Base-by-base conservation (phyloP, 768 basidiomycete genomes). In the Stropharia rugosoannulata region DNA sequence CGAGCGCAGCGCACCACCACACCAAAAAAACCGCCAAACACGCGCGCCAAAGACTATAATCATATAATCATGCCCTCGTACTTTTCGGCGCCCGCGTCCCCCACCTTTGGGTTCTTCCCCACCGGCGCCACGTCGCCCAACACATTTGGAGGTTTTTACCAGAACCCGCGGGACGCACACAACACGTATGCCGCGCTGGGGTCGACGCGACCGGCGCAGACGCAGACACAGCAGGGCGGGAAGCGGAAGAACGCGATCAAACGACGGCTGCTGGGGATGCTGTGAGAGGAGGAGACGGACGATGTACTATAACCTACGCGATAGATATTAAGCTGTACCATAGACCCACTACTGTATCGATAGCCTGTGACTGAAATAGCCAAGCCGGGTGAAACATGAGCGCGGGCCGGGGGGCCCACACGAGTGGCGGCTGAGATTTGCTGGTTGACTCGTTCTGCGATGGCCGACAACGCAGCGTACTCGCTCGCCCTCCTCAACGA, bases 401-500 rank as follows among this genome's bases (percentile, higher is more conserved):
- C 39, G 37, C 54, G 49, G 58, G 49, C 49, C 53, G 54, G 44
- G 18, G 48, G 1, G 22, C 22, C 22, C 22, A 22, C 2, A 22
- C 2, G 22, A 22, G 22, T 22, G 22, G 22, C 22, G 1, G 22
- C 2, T 22, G 22, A 22, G 22, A 22, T 54, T 47, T 25, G 45
- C 37, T 56, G 54, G 18, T 37, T 48, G 36, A 8, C 18, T 27
- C 41, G 32, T 7, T 37, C 55, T 57, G 59, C 62, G 47, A 46
- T 59, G 42, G 60, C 57, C 44, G 55, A 62, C 59, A 62, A 55
- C 57, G 71, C 82, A 2, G 80, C 85, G 22, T 84, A 87, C 72
- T 77, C 87, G 7, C 82, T 91, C 59, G 68, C 83, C 40, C 78
- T 92, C 56, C 83, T 94, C 63, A 78, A 82, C 55, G 92, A 95